Evolutionary conservation across 305 asterid genomes (phyloP), one percentile per base, ranked within the genome.

Genomic region (Fraxinus albicans): DNA sequence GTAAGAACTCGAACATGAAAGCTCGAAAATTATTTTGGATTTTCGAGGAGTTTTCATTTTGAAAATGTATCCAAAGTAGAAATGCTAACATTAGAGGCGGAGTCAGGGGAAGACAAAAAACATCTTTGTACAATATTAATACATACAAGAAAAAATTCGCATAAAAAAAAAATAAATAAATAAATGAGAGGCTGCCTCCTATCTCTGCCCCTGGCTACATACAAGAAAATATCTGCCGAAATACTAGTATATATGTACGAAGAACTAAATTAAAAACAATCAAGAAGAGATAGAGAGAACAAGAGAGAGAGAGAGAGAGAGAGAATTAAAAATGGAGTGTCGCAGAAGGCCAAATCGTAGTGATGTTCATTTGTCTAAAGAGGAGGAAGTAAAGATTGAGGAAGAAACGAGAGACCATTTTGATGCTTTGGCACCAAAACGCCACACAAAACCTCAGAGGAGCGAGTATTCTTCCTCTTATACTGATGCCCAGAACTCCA

Each of bases 361-460:
- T 84, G 99, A 96, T 79, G 90, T 76, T 65, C 98, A 92, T 83
- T 19, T 93, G 86, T 86, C 87, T 81, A 85, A 69, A 50, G 92
- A 90, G 75, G 98, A 87, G 84, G 96, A 92, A 80, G 92, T 90
- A 31, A 83, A 89, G 89, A 80, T 86, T 25, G 99, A 92, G 86
- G 93, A 89, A 2, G 87, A 87, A 36, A 85, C 96, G 19, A 92
- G 91, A 8, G 89, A 88, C 21, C 86, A 92, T 88, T 94, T 92
- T 77, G 98, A 94, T 47, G 93, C 81, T 4, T 80, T 86, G 44
- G 94, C 98, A 79, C 98, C 98, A 3, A 90, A 90, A 81, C 95
- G 99, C 42, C 99, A 94, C 88, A 86, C 94, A 8, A 96, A 96
- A 86, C 99, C 99, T 72, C 98, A 91, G 81, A 95, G 99, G 27